These are phyloP conservation scores for Huntiella omanensis DNA, from an alignment of 2,329 filamentous ascomycete genomes.

Conservation along the genomic window DNA sequence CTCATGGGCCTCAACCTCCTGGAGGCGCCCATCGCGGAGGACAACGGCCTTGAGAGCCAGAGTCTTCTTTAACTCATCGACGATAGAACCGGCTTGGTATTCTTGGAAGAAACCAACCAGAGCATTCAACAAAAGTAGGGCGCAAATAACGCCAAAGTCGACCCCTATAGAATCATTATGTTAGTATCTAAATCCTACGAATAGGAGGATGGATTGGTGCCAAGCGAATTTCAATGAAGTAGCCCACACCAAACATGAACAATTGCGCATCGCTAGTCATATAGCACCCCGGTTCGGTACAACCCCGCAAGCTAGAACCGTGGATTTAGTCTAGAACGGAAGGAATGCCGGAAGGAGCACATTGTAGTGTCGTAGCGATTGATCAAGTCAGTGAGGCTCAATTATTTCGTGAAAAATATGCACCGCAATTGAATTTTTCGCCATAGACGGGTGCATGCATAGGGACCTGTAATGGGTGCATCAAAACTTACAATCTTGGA, in stretches of 20 bases:
- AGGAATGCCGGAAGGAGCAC: not conserved
- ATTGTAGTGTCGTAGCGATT: too few relatives aligned
- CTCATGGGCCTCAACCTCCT: constrained; percentile 64
- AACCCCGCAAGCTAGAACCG: not conserved
- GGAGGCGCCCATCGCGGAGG: constrained; percentile 56
- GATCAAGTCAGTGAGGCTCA: too few relatives aligned
- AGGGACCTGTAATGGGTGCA: not conserved
- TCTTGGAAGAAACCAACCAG: constrained; percentile 76
- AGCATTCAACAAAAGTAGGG: constrained; percentile 66
- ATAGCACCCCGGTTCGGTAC: too few relatives aligned
- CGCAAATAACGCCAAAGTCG: constrained; percentile 83
- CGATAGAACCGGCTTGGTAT: constrained; percentile 75
- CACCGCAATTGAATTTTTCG: too few relatives aligned
- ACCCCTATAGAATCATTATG: constrained; percentile 33
- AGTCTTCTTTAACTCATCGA: constrained; percentile 81
- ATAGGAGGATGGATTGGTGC: too few relatives aligned
- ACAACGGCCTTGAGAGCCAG: constrained; percentile 76
- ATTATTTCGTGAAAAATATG: too few relatives aligned
- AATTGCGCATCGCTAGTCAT: too few relatives aligned
- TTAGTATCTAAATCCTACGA: not conserved
- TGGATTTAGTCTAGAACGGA: not conserved
- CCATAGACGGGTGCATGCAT: too few relatives aligned
- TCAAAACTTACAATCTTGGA: constrained; percentile 10
- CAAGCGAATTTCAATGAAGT: too few relatives aligned
- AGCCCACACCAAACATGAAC: too few relatives aligned